Evolutionary conservation across 2,329 filamentous ascomycete genomes (phyloP).

Genomic region (Microsporum audouinii): DNA sequence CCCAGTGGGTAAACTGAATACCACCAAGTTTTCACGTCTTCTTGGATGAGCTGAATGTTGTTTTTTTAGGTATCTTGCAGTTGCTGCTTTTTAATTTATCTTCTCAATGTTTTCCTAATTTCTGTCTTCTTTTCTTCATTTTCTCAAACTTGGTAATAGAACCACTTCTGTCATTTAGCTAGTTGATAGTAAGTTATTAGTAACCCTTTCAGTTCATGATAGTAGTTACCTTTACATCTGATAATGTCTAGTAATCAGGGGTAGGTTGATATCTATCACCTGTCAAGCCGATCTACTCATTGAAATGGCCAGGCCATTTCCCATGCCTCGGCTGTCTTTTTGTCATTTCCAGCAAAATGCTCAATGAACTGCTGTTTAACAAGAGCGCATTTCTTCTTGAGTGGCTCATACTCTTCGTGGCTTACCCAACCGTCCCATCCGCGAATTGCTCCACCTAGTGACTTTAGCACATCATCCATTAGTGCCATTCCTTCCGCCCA

Average conservation of each 20-base stretch:
- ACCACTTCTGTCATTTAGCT: too few species aligned
- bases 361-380: slow-evolving; percentile 8
- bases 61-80: background rate
- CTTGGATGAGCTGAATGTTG: background rate
- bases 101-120: background rate
- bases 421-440: slow-evolving; percentile 6
- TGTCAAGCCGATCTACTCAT: background rate
- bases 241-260: too few species aligned
- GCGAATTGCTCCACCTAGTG: background rate
- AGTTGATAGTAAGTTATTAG: too few species aligned
- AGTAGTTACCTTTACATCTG: too few species aligned
- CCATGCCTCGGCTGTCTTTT: slow-evolving; percentile 4
- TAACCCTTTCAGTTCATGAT: too few species aligned
- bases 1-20: background rate
- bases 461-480: slow-evolving; percentile 7
- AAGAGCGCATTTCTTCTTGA: slow-evolving; percentile 5
- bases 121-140: too few species aligned
- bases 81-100: too few species aligned
- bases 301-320: slow-evolving; percentile 1
- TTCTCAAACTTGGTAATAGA: too few species aligned
- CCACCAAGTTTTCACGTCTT: background rate
- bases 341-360: slow-evolving; percentile 3
- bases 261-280: too few species aligned
- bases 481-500: slow-evolving; percentile 9
- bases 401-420: slow-evolving; percentile 5